phyloP scores from a whole-genome alignment of 2,329 filamentous ascomycete genomes.

The Alternaria sp. region DNA sequence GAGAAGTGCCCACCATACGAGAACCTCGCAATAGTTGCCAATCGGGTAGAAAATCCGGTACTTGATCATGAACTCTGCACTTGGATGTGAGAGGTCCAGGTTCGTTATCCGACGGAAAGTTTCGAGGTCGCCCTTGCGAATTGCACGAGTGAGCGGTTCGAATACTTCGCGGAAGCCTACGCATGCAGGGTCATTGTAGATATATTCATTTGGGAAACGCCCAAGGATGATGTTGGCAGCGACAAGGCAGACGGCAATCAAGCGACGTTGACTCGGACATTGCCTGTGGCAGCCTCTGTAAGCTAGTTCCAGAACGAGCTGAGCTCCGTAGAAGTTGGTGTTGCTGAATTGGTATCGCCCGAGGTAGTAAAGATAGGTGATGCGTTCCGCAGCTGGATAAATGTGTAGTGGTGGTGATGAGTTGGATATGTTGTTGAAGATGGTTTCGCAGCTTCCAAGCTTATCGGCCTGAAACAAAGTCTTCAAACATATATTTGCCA shows the following conservation, averaged over 20 bases:
- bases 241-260: slow-evolving; percentile 85
- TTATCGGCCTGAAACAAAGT: slow-evolving; percentile 88
- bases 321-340: slow-evolving; percentile 80
- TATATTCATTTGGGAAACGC: slow-evolving; percentile 73
- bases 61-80: slow-evolving; percentile 72
- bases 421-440: slow-evolving; percentile 86
- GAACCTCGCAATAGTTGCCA: slow-evolving; percentile 77
- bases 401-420: slow-evolving; percentile 81
- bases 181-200: slow-evolving; percentile 77
- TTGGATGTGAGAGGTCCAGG: slow-evolving; percentile 34
- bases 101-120: slow-evolving; percentile 75
- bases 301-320: slow-evolving; percentile 77
- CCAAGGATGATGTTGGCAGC: slow-evolving; percentile 84
- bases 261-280: slow-evolving; percentile 72
- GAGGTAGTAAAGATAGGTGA: slow-evolving; percentile 94
- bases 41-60: slow-evolving; percentile 80
- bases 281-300: slow-evolving; percentile 73
- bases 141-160: slow-evolving; percentile 73
- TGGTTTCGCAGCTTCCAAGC: slow-evolving; percentile 82
- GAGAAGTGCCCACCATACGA: slow-evolving; percentile 84
- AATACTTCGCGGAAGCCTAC: slow-evolving; percentile 71
- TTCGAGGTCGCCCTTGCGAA: slow-evolving; percentile 77
- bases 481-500: slow-evolving; percentile 89
- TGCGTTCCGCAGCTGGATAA: slow-evolving; percentile 85
- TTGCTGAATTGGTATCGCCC: slow-evolving; percentile 89